Conservation (phyloP, 352 stramenopile genomes). For the Thraustotheca clavata region DNA sequence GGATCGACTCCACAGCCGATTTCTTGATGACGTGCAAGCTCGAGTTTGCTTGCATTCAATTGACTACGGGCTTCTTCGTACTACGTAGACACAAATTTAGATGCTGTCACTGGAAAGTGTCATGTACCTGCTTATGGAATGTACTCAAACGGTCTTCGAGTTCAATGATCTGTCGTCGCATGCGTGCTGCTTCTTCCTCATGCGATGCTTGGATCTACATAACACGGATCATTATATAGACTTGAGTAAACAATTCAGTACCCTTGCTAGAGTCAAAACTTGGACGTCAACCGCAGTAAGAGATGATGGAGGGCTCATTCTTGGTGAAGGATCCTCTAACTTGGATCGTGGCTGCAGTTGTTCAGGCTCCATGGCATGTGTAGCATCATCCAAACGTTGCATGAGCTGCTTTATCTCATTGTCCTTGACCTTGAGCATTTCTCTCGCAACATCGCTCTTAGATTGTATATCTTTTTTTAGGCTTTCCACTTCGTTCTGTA, state of each 20-base stretch:
- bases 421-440: slow-evolving; percentile 46
- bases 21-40: slow-evolving; percentile 19
- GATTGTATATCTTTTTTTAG: slow-evolving; percentile 33
- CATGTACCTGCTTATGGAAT: slow-evolving; percentile 42
- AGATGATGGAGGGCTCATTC: not conserved
- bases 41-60: slow-evolving; percentile 40
- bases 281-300: slow-evolving; percentile 22
- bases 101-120: not conserved
- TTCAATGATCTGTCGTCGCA: slow-evolving; percentile 38
- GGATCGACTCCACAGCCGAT: not conserved
- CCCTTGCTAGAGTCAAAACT: slow-evolving; percentile 26
- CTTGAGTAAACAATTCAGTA: slow-evolving; percentile 6
- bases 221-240: not conserved
- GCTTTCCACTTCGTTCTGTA: slow-evolving; percentile 26
- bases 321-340: too few relatives aligned
- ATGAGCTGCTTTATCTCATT: slow-evolving; percentile 39
- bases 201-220: slow-evolving; percentile 26
- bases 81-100: slow-evolving; percentile 20
- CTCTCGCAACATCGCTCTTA: slow-evolving; percentile 32
- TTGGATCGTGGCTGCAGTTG: not conserved
- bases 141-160: slow-evolving; percentile 35
- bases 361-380: not conserved
- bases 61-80: slow-evolving; percentile 47
- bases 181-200: slow-evolving; percentile 33
- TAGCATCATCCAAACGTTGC: slow-evolving; percentile 39